A percentile compares a stretch with the other conserved stretches of the same genome.
These are phyloP conservation scores for Ganoderma sinense DNA, from an alignment of 1,284 basidiomycete genomes.

Conservation along the genomic window DNA sequence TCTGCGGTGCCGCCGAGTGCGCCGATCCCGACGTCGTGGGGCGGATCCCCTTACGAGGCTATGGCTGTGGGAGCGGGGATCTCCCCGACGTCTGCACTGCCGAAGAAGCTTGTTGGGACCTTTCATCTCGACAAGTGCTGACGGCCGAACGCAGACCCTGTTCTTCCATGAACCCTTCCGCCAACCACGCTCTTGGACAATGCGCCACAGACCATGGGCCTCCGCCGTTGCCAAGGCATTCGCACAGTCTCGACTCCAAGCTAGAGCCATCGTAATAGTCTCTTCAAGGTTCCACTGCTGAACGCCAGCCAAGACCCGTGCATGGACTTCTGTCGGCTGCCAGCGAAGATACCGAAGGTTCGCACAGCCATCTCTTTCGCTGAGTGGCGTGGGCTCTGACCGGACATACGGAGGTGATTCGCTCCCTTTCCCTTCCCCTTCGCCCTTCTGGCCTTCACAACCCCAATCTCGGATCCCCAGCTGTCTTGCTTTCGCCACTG, in stretches of 20 bases:
- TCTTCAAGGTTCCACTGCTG: background rate
- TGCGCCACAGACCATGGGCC: background rate
- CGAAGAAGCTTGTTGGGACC: conserved; percentile 2
- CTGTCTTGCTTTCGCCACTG: background rate
- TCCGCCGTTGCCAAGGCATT: background rate
- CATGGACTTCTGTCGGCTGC: background rate
- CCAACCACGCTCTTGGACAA: no score
- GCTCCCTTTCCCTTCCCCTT: background rate
- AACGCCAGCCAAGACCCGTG: background rate
- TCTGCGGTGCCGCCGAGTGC: background rate
- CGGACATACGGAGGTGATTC: conserved; percentile 2
- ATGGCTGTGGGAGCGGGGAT: background rate
- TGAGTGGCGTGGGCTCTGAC: background rate
- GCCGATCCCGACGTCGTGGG: background rate
- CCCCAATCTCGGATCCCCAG: background rate
- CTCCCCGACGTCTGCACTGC: background rate
- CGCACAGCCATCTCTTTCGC: background rate
- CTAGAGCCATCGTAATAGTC: background rate
- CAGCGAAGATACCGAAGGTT: background rate
- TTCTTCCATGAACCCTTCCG: background rate
- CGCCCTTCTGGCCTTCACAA: background rate
- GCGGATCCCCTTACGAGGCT: background rate
- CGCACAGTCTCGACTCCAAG: background rate
- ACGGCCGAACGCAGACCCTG: background rate
- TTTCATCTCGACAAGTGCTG: background rate